phyloP scores from a whole-genome alignment of 2,329 filamentous ascomycete genomes.

The Pseudogymnoascus destructans region DNA sequence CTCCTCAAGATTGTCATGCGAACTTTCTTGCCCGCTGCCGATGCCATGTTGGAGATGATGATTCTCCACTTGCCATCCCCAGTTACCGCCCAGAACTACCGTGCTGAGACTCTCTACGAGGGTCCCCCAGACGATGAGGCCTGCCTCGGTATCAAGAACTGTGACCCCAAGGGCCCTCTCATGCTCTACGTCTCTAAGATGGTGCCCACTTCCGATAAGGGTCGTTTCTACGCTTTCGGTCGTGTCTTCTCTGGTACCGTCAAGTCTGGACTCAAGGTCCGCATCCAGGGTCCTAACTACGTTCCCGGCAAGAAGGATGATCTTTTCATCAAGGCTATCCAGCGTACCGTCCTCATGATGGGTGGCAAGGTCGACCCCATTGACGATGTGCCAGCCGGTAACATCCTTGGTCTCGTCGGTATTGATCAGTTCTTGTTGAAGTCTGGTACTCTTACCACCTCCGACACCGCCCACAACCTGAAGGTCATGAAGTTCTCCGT shows the following conservation, averaged over 20 bases:
- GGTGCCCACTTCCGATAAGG: conserved; percentile 99
- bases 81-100: conserved; percentile 91
- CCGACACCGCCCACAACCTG: conserved; percentile 96
- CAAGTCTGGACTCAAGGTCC: conserved; percentile 95
- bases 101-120: conserved; percentile 97
- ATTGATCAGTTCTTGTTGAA: conserved; percentile 99
- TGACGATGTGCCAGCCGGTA: conserved; percentile 96
- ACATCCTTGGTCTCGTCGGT: conserved; percentile 99
- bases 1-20: conserved; percentile 97
- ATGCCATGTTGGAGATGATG: conserved; percentile 99
- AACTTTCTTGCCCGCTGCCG: conserved; percentile 96
- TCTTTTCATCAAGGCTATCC: conserved; percentile 97
- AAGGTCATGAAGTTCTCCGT: conserved; percentile 99
- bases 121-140: conserved; percentile 86
- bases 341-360: conserved; percentile 99
- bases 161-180: conserved; percentile 92
- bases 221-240: conserved; percentile 99
- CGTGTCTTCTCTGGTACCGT: conserved; percentile 99
- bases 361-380: conserved; percentile 98
- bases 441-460: conserved; percentile 97
- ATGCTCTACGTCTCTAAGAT: conserved; percentile 99
- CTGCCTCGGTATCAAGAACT: conserved; percentile 95
- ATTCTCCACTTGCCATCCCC: conserved; percentile 97
- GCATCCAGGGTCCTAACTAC: conserved; percentile 99
- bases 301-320: conserved; percentile 96